These are phyloP conservation scores for Seiridium unicorne DNA, from an alignment of 2,329 filamentous ascomycete species.

Conservation along the genomic window DNA sequence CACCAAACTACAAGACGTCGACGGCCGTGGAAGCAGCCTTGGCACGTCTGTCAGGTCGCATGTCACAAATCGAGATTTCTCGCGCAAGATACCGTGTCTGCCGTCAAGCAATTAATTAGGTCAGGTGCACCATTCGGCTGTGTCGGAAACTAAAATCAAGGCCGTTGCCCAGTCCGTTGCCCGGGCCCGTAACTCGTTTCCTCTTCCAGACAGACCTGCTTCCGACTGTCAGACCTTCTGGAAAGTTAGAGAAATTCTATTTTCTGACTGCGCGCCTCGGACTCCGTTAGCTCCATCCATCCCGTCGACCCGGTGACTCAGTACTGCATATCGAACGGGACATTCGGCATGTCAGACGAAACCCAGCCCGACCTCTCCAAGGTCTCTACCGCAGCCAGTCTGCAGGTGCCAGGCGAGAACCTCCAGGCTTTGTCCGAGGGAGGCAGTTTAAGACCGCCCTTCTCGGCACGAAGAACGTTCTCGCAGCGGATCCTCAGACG, in stretches of 20 bases:
- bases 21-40: no score
- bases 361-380: background rate
- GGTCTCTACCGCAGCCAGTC: background rate
- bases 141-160: background rate
- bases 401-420: background rate
- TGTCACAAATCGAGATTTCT: no score
- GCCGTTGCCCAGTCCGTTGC: background rate
- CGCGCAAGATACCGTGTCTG: no score
- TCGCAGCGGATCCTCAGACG: constrained; percentile 1
- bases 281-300: background rate
- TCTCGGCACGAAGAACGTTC: background rate
- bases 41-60: no score
- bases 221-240: background rate
- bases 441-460: background rate
- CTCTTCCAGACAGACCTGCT: background rate
- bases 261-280: background rate
- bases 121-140: background rate
- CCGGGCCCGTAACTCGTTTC: background rate
- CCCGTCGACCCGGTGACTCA: background rate
- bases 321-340: background rate
- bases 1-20: background rate
- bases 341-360: background rate
- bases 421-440: background rate
- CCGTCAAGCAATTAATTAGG: background rate
- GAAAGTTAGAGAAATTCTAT: background rate